Percentiles rank a stretch among this genome's conserved stretches.
These are phyloP conservation scores for Trapa bicornis DNA, from an alignment of 345 rosid species.

Conservation along the genomic window DNA sequence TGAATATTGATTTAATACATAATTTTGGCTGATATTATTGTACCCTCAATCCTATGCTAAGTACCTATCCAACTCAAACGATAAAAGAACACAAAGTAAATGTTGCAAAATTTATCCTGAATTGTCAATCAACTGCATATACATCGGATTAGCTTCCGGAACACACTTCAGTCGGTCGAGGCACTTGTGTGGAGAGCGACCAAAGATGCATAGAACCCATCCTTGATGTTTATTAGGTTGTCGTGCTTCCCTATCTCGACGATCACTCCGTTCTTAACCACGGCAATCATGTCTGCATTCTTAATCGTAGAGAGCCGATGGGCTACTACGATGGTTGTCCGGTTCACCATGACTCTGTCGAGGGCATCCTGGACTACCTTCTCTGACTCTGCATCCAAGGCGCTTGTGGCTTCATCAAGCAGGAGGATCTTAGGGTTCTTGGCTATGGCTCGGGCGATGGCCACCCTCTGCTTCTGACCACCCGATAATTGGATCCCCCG, in stretches of 20 bases:
- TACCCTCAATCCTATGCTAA: too few relatives aligned
- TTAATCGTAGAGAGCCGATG: conserved; percentile 44
- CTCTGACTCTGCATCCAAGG: conserved; percentile 49
- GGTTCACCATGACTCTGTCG: conserved; percentile 32
- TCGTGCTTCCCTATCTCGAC: conserved; percentile 55
- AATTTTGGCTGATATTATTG: too few relatives aligned
- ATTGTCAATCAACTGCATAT: too few relatives aligned
- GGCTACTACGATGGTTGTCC: conserved; percentile 40
- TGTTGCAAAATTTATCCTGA: too few relatives aligned
- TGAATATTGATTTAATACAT: too few relatives aligned
- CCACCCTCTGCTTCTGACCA: conserved; percentile 50
- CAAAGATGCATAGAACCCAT: conserved; percentile 39
- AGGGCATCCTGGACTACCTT: conserved; percentile 41
- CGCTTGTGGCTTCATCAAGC: conserved; percentile 54
- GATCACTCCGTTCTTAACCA: conserved; percentile 37
- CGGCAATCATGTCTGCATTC: conserved; percentile 48
- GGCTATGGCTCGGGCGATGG: conserved; percentile 43
- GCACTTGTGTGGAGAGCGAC: conserved; percentile 33
- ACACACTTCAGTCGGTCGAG: conserved; percentile 11
- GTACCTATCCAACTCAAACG: too few relatives aligned
- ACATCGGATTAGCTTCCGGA: too few relatives aligned
- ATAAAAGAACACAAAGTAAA: too few relatives aligned
- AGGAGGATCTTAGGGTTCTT: conserved; percentile 36
- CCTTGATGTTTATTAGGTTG: conserved; percentile 22
- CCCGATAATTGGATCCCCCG: conserved; percentile 44